These are phyloP conservation scores for Trametes pubescens DNA, from an alignment of 1,284 basidiomycete genomes.

Conservation along the genomic window DNA sequence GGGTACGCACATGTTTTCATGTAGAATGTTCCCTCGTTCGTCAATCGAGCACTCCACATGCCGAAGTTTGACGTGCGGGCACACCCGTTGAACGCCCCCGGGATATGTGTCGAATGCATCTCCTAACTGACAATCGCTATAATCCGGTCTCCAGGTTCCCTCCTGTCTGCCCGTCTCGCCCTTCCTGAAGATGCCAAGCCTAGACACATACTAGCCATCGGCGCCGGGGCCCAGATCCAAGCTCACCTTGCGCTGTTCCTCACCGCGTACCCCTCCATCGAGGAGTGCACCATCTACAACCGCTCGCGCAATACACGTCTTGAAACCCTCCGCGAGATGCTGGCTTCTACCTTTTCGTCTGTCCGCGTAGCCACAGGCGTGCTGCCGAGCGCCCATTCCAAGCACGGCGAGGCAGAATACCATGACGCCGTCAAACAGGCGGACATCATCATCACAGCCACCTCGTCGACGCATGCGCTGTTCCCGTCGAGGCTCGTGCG, in stretches of 20 bases:
- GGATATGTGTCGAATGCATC: background rate
- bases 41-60: too few species aligned
- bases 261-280: constrained; percentile 62
- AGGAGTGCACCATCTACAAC: constrained; percentile 68
- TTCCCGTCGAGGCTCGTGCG: constrained; percentile 72
- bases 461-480: constrained; percentile 74
- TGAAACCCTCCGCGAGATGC: constrained; percentile 46
- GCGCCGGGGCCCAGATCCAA: constrained; percentile 75
- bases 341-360: constrained; percentile 52
- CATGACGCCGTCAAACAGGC: constrained; percentile 49
- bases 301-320: constrained; percentile 65
- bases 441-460: constrained; percentile 78
- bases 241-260: constrained; percentile 74
- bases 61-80: too few species aligned
- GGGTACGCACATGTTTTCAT: constrained; percentile 51
- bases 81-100: background rate
- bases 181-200: constrained; percentile 50
- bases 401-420: constrained; percentile 22
- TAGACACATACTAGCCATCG: constrained; percentile 69
- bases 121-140: background rate
- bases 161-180: constrained; percentile 70
- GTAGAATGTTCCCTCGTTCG: too few species aligned
- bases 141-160: constrained; percentile 59
- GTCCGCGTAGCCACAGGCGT: constrained; percentile 42
- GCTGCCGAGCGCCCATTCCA: constrained; percentile 23